Percentiles rank a stretch among this genome's conserved stretches.
phyloP scores from a whole-genome alignment of 768 basidiomycete genomes.

The Dendrothele bispora region DNA sequence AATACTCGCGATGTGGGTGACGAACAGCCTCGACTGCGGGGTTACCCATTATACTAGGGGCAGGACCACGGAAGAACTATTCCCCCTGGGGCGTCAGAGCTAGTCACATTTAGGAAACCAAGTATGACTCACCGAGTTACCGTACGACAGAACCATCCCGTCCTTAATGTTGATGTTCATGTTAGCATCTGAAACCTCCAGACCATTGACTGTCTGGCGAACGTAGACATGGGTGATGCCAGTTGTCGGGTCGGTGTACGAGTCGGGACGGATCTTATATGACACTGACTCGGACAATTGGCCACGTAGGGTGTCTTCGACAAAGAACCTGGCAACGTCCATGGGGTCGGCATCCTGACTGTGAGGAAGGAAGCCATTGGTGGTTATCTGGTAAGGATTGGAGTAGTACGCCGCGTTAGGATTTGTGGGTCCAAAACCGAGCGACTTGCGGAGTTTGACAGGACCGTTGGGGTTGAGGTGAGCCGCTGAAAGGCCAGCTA shows the following conservation, averaged over 20 bases:
- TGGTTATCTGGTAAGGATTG: constrained; percentile 43
- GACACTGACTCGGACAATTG: constrained; percentile 36
- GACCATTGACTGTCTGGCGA: constrained; percentile 78
- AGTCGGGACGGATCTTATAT: constrained; percentile 74
- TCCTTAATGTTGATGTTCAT: constrained; percentile 92
- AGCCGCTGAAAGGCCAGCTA: constrained; percentile 59
- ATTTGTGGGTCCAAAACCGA: constrained; percentile 84
- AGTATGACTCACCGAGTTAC: constrained; percentile 78
- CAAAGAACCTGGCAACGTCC: constrained; percentile 63
- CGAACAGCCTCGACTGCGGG: constrained; percentile 29
- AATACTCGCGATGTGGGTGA: constrained; percentile 56
- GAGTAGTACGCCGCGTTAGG: constrained; percentile 69
- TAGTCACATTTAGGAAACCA: no score
- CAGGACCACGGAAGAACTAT: constrained; percentile 76
- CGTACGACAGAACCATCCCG: constrained; percentile 81
- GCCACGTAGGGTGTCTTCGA: constrained; percentile 46
- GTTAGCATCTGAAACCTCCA: constrained; percentile 89
- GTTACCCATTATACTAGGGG: constrained; percentile 37
- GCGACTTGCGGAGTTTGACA: constrained; percentile 65
- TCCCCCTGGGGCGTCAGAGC: no score
- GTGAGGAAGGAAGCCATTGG: constrained; percentile 40
- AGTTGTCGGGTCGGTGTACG: constrained; percentile 83
- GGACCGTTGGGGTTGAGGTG: constrained; percentile 47
- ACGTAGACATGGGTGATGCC: constrained; percentile 91
- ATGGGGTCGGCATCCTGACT: constrained; percentile 46